These are phyloP conservation scores for Gentiana dahurica DNA, from an alignment of 257 asterid genomes.

Conservation along the genomic window DNA sequence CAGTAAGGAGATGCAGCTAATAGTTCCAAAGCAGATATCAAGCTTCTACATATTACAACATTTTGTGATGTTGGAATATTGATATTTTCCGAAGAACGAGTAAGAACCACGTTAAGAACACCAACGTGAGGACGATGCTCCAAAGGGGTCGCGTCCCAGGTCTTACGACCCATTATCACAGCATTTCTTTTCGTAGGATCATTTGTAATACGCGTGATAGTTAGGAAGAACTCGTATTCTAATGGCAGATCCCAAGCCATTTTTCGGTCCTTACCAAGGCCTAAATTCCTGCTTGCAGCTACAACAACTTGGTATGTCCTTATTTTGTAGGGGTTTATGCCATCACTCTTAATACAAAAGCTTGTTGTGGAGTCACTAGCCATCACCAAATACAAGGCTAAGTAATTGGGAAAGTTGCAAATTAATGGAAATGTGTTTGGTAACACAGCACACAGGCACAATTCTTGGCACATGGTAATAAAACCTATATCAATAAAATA, in stretches of 20 bases:
- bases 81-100: slow-evolving; percentile 53
- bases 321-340: slow-evolving; percentile 13
- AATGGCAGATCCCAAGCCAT: slow-evolving; percentile 75
- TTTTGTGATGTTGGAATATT: slow-evolving; percentile 41
- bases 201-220: slow-evolving; percentile 42
- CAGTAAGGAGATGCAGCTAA: slow-evolving; percentile 63
- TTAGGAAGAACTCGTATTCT: slow-evolving; percentile 63
- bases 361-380: slow-evolving; percentile 24
- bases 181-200: slow-evolving; percentile 63
- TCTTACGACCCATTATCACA: slow-evolving; percentile 80
- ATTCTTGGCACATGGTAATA: too few species aligned
- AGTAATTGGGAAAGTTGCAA: background rate
- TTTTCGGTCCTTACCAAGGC: slow-evolving; percentile 71
- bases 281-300: slow-evolving; percentile 75
- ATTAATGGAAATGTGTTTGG: too few species aligned
- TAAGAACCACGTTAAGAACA: slow-evolving; percentile 72
- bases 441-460: too few species aligned
- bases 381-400: slow-evolving; percentile 33
- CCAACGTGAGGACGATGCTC: slow-evolving; percentile 59
- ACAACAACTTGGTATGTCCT: slow-evolving; percentile 75
- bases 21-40: slow-evolving; percentile 55
- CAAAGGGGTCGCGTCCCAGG: slow-evolving; percentile 78
- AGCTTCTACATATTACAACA: slow-evolving; percentile 55
- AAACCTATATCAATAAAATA: too few species aligned
- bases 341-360: slow-evolving; percentile 18